Percentiles rank a stretch among this genome's conserved stretches.
Evolutionary conservation across 2,329 filamentous ascomycete genomes (phyloP).

Genomic region (Sporothrix humicola): DNA sequence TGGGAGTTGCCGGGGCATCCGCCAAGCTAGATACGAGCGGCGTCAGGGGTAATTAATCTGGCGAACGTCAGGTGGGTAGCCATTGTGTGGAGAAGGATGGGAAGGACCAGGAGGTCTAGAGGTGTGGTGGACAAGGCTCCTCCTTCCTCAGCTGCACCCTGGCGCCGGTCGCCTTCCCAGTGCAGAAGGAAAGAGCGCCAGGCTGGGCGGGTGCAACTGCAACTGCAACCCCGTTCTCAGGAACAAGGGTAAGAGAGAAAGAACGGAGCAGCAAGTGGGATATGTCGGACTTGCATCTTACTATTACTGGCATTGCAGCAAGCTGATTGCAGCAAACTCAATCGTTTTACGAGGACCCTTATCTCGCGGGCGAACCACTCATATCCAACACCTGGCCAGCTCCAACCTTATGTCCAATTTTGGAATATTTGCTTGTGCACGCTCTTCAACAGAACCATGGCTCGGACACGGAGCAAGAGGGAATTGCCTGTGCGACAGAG

Average conservation of each 20-base stretch:
- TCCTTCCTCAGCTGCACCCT: conserved; percentile 11
- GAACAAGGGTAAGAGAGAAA: too few relatives aligned
- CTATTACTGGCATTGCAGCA: background rate
- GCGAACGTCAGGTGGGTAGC: conserved; percentile 9
- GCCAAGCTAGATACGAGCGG: conserved; percentile 21
- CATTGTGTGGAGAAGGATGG: conserved; percentile 23
- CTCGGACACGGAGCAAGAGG: conserved; percentile 18
- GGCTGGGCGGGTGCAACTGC: background rate
- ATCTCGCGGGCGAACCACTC: conserved; percentile 1
- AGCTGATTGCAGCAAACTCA: background rate
- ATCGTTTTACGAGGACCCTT: background rate
- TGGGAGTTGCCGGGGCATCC: conserved; percentile 16
- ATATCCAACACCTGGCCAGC: background rate
- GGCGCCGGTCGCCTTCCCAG: conserved; percentile 22
- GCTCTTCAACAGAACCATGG: conserved; percentile 4
- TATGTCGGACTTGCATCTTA: too few relatives aligned
- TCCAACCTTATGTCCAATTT: background rate
- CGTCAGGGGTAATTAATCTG: conserved; percentile 26
- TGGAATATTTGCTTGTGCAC: background rate
- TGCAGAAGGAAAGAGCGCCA: conserved; percentile 24
- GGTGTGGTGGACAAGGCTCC: conserved; percentile 1
- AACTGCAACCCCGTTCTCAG: background rate
- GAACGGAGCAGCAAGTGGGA: too few relatives aligned
- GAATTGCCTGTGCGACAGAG: conserved; percentile 12
- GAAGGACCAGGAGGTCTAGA: background rate